Conservation (phyloP, 495 filamentous ascomycete genomes). For the Penicillium simplicissimum region DNA sequence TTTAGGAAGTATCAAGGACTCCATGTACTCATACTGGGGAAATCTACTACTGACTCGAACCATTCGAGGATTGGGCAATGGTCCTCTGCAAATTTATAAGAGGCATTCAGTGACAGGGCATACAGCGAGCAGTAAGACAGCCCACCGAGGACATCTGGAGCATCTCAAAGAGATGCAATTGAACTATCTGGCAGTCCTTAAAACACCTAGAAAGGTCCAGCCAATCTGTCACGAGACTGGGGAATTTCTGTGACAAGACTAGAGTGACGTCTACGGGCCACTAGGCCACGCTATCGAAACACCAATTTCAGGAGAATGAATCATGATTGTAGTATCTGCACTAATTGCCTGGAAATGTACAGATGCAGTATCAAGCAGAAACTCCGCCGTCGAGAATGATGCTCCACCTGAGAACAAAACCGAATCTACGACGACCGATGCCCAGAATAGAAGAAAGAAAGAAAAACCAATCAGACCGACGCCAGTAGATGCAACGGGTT, state of each 20-base stretch:
- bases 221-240: not conserved
- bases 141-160: not conserved
- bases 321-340: constrained; percentile 1
- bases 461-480: constrained; percentile 26
- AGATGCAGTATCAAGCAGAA: constrained; percentile 1
- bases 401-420: not conserved
- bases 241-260: not conserved
- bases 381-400: constrained; percentile 6
- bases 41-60: not conserved
- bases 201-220: not conserved
- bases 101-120: not conserved
- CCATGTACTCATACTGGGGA: not conserved
- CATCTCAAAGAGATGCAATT: not conserved
- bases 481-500: constrained; percentile 29
- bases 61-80: not conserved
- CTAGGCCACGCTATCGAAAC: not conserved
- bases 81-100: not conserved
- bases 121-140: not conserved
- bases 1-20: not conserved
- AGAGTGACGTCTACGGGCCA: not conserved
- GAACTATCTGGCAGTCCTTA: not conserved
- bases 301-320: not conserved
- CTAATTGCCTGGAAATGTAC: not conserved
- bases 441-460: constrained; percentile 4
- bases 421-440: constrained; percentile 13